Base-by-base conservation (phyloP, 257 asterid genomes). In the Solanum bulbocastanum region DNA sequence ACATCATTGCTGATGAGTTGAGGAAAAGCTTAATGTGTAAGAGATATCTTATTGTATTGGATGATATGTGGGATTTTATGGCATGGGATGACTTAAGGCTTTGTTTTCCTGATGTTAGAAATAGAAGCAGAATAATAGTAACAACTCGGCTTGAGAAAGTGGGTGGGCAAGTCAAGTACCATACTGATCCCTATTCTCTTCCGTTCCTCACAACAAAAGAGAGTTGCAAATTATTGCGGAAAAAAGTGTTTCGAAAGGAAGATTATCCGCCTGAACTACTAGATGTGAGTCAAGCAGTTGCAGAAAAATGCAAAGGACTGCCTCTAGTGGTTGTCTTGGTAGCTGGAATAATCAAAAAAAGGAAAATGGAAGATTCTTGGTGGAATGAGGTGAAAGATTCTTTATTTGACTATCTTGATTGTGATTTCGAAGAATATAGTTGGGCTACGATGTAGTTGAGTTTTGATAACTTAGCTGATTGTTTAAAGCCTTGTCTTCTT, bases 11-110 rank as follows among this genome's bases (percentile, higher is more conserved):
- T 2, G 36, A 87, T 33, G 16, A 5, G 35, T 23, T 87, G n/a
- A 56, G 0, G 40, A 87, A 65, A 76, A 42, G 4, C 5, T 20
- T 87, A 32, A 60, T n/a, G 6, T 8, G 14, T 6, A n/a, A 1
- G 86, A 32, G 88, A 25, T 87, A 87, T 87, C 79, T 87, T 0
- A 56, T 87, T 22, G 88, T 87, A 1, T 58, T 87, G 79, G 88
- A 87, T 76, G 86, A 76, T 76, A 87, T 87, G 78, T 87, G 86
- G 86, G 72, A 75, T 6, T 3, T 1, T 15, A 71, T 7, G 11
- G 86, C 10, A 20, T 76, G 88, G 46, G 86, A 87, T 36, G 49
- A 23, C 15, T 15, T 87, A 12, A 32, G 22, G 8, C 15, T 11
- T 9, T 75, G 5, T 15, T 87, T 87, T 7, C 88, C 66, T 1